Evolutionary conservation across 2,329 filamentous ascomycete species (phyloP).

Genomic region (Berkeleyomyces rouxiae): DNA sequence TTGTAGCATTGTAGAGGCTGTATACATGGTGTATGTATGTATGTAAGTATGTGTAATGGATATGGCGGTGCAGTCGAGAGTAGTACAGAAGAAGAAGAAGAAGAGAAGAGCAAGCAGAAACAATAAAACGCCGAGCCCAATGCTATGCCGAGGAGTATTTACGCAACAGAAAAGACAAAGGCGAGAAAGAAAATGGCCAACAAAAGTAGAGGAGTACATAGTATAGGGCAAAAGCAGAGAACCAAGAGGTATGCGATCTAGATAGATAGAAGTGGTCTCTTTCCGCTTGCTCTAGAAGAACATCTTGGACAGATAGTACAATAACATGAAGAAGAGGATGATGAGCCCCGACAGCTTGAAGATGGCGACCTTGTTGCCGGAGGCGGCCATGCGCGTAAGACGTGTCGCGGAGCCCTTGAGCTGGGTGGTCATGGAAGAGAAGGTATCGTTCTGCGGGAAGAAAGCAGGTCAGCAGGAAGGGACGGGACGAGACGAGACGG

Average conservation of each 20-base stretch:
- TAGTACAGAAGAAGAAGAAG: background rate
- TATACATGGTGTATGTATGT: background rate
- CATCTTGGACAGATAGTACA: constrained; percentile 57
- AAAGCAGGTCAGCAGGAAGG: background rate
- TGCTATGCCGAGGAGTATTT: background rate
- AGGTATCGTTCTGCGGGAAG: constrained; percentile 61
- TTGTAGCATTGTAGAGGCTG: background rate
- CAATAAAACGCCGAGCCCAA: constrained; percentile 1
- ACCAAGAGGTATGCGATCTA: background rate
- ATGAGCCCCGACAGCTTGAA: constrained; percentile 78
- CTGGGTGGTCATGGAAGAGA: constrained; percentile 68
- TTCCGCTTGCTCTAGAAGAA: constrained; percentile 31
- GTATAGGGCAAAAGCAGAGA: background rate
- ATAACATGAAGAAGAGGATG: constrained; percentile 50
- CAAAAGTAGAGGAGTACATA: background rate
- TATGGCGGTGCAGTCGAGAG: background rate
- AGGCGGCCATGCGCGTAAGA: constrained; percentile 75
- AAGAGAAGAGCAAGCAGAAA: background rate
- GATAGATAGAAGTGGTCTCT: background rate
- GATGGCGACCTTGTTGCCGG: constrained; percentile 80
- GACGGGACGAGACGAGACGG: background rate
- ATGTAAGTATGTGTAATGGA: background rate
- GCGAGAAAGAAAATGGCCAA: background rate
- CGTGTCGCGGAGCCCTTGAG: constrained; percentile 71
- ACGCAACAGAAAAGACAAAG: background rate